These are phyloP conservation scores for Phyllosticta ampelicida DNA, from an alignment of 2,329 filamentous ascomycete species.

Conservation along the genomic window DNA sequence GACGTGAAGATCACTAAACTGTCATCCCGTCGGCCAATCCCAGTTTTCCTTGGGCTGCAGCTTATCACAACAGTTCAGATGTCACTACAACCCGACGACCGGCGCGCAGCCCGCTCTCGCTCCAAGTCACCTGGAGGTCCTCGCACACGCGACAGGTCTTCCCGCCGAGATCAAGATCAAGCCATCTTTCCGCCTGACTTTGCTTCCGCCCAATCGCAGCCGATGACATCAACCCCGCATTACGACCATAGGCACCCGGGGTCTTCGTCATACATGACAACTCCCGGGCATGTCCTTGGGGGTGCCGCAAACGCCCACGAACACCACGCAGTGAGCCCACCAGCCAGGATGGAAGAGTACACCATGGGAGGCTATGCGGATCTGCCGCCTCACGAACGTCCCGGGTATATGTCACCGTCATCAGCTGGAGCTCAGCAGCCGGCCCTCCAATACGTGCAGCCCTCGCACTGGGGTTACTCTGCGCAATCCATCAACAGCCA, in stretches of 20 bases:
- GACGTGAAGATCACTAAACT: constrained; percentile 3
- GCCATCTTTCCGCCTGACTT: constrained; percentile 10
- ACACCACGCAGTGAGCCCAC: background rate
- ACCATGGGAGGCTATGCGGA: constrained; percentile 36
- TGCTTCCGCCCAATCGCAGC: constrained; percentile 12
- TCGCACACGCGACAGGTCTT: constrained; percentile 25
- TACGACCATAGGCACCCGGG: constrained; percentile 33
- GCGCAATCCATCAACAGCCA: constrained; percentile 17
- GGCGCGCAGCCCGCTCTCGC: constrained; percentile 27
- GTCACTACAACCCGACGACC: constrained; percentile 33
- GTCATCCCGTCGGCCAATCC: background rate
- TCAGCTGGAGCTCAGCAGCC: constrained; percentile 13
- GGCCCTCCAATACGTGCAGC: constrained; percentile 24
- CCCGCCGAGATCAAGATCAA: constrained; percentile 4
- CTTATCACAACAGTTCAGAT: constrained; percentile 17
- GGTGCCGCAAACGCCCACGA: background rate
- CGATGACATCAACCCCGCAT: constrained; percentile 20
- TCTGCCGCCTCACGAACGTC: constrained; percentile 34
- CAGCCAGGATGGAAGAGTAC: constrained; percentile 17
- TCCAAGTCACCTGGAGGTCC: constrained; percentile 32
- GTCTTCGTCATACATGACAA: constrained; percentile 13
- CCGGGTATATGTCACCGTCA: constrained; percentile 23
- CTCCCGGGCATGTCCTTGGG: background rate
- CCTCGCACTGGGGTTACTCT: constrained; percentile 20
- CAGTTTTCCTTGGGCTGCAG: background rate